Evolutionary conservation across 148 eudicot genomes (phyloP).

Genomic region (Pharnaceum exiguum): DNA sequence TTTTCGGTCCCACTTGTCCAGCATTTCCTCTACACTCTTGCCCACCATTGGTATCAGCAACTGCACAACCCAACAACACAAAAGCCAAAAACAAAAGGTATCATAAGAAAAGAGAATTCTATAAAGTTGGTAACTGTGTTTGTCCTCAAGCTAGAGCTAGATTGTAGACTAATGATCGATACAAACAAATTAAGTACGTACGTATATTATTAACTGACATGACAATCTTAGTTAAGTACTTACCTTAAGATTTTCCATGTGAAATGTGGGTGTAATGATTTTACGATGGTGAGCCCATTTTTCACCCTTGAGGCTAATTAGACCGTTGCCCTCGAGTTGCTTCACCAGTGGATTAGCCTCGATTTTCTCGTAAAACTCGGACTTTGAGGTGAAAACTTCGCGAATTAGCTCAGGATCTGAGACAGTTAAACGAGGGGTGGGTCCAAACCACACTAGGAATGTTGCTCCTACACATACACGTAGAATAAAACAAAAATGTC

Average conservation of each 20-base stretch:
- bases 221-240: not conserved
- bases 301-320: slow-evolving; percentile 84
- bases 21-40: slow-evolving; percentile 52
- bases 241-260: slow-evolving; percentile 94
- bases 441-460: slow-evolving; percentile 92
- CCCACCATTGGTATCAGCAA: slow-evolving; percentile 67
- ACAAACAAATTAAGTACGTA: too few species aligned
- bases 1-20: slow-evolving; percentile 52
- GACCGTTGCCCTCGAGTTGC: slow-evolving; percentile 85
- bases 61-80: slow-evolving; percentile 24
- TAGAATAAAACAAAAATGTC: not conserved
- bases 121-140: too few species aligned
- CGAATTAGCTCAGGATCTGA: slow-evolving; percentile 82
- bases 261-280: slow-evolving; percentile 88
- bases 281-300: slow-evolving; percentile 99
- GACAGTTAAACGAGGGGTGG: slow-evolving; percentile 65
- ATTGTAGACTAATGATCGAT: too few species aligned
- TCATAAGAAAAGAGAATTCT: too few species aligned
- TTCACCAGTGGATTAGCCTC: slow-evolving; percentile 74
- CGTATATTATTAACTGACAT: not conserved
- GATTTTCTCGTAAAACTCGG: slow-evolving; percentile 77
- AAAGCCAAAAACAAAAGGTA: not conserved
- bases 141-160: too few species aligned
- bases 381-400: slow-evolving; percentile 68
- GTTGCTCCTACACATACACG: slow-evolving; percentile 50